Percentiles rank a stretch among this genome's conserved stretches.
phyloP scores from a whole-genome alignment of 2,329 filamentous ascomycete species.

The Pestalotiopsis sp. region DNA sequence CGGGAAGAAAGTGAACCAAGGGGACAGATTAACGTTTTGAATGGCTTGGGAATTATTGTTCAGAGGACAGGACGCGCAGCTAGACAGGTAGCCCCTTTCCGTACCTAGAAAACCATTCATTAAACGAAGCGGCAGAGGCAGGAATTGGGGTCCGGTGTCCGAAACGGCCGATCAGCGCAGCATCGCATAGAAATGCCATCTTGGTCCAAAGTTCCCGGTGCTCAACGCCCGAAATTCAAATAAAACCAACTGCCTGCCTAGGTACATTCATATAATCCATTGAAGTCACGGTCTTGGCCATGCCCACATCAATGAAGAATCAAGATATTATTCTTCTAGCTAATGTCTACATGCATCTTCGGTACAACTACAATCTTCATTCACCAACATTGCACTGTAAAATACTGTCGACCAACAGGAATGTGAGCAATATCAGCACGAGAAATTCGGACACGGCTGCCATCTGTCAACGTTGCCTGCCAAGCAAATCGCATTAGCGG shows the following conservation, averaged over 20 bases:
- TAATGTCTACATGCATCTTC: too few relatives aligned
- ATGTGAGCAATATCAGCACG: neutral
- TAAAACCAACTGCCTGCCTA: too few relatives aligned
- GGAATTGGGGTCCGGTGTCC: neutral
- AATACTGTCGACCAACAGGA: neutral
- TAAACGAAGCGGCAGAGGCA: neutral
- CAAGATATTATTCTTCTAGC: too few relatives aligned
- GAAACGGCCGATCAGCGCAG: neutral
- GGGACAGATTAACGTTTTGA: conserved; percentile 1
- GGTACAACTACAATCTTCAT: neutral
- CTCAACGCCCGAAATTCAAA: too few relatives aligned
- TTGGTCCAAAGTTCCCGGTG: neutral
- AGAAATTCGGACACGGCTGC: neutral
- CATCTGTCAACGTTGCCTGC: neutral
- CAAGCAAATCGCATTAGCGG: neutral
- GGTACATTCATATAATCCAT: too few relatives aligned
- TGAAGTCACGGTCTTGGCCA: too few relatives aligned
- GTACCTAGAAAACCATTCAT: neutral
- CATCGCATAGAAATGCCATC: neutral
- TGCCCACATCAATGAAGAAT: too few relatives aligned
- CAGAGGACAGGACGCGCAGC: neutral
- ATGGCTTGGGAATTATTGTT: neutral
- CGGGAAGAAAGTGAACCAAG: conserved; percentile 1
- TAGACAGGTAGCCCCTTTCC: neutral
- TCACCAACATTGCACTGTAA: neutral